Evolutionary conservation across 2,329 filamentous ascomycete genomes (phyloP), one percentile per base, ranked within the genome.

Genomic region (Fusarium keratoplasticum): DNA sequence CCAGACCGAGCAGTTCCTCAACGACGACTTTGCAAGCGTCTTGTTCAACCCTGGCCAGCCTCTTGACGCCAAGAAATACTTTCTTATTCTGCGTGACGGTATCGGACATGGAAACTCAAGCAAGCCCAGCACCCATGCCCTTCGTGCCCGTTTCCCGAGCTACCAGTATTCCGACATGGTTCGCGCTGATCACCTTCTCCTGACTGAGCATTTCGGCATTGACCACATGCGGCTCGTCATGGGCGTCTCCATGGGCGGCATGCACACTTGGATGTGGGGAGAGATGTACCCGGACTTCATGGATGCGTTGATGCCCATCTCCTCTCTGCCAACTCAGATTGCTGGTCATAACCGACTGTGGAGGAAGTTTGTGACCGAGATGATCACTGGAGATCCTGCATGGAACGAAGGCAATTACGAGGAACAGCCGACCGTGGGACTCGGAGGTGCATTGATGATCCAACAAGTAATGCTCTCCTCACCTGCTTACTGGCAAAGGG

Each of bases 231-330:
- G 71, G 1, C 4, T 73, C 7, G 50, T 61, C 0, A 60, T 73
- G 22, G 71, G 71, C 1, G 71, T 73, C 0, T 73, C 71, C 0
- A 73, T 74, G 64, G 71, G 71, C 1, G 71, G 71, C 1, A 73
- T 71, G 71, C 71, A 74, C 0, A 71, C 55, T 1, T 73, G 71
- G 71, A 62, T 74, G 71, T 54, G 55, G 29, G 71, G 71, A 2
- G 25, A 7, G 3, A 38, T 50, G 1, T 69, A 69, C 0, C 64
- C 64, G 0, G 60, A 42, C 1, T 71, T 74, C 8, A 65, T 55
- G 0, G 71, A 74, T 20, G 64, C 60, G 1, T 3, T 73, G 14
- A 73, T 73, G 67, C 71, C 71, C 22, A 65, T 73, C 6, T 25
- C 71, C 0, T 74, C 63, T 0, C 35, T 40, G 1, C 71, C 71